Evolutionary conservation across 2,329 filamentous ascomycete genomes (phyloP).

Genomic region (Fusarium concolor): DNA sequence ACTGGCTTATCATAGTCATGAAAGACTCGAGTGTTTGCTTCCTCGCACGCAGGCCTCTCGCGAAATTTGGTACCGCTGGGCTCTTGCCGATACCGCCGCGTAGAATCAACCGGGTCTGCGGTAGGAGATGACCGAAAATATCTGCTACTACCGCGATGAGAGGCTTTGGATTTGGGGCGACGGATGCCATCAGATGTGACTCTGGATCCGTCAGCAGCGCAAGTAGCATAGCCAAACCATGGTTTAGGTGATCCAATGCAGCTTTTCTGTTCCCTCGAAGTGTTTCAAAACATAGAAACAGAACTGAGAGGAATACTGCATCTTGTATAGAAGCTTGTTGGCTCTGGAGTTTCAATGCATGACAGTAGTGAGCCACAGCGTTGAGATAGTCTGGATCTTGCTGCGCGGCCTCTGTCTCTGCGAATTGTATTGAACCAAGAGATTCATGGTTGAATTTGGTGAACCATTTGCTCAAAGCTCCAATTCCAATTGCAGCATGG

Average conservation of each 20-base stretch:
- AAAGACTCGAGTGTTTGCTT: constrained; percentile 38
- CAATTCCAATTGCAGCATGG: constrained; percentile 50
- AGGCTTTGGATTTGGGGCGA: constrained; percentile 40
- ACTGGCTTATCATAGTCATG: constrained; percentile 16
- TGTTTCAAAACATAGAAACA: constrained; percentile 50
- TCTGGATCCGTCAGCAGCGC: constrained; percentile 46
- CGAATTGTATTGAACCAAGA: background rate
- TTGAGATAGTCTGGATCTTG: constrained; percentile 45
- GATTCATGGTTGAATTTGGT: background rate
- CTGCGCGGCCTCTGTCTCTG: background rate
- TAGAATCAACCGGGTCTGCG: constrained; percentile 30
- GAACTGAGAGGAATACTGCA: constrained; percentile 48
- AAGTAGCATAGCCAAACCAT: constrained; percentile 51
- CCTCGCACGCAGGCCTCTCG: constrained; percentile 23
- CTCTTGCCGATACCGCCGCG: constrained; percentile 19
- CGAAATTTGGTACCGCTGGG: constrained; percentile 34
- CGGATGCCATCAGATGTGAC: constrained; percentile 7
- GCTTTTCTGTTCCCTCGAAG: constrained; percentile 48
- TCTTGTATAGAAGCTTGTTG: constrained; percentile 45
- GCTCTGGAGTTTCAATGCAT: constrained; percentile 49
- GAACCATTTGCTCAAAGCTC: constrained; percentile 43
- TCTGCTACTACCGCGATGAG: constrained; percentile 32
- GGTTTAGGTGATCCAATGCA: constrained; percentile 52
- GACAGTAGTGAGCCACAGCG: constrained; percentile 52
- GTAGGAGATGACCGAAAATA: constrained; percentile 26